Conservation (phyloP, 305 asterid species). For the Striga hermonthica region DNA sequence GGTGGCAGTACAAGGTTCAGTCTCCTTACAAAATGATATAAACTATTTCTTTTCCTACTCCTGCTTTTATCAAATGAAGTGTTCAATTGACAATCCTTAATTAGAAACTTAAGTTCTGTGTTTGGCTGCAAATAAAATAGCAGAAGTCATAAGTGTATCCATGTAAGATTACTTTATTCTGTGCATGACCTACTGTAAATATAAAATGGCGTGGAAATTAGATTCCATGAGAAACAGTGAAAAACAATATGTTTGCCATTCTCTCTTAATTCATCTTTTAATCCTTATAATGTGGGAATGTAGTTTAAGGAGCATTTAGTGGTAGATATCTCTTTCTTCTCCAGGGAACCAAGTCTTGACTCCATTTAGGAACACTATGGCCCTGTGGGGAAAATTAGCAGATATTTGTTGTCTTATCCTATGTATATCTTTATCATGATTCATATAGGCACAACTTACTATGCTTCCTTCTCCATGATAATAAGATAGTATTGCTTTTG, state of each 20-base stretch:
- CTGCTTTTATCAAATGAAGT: constrained; percentile 2
- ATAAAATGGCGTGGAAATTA: background rate
- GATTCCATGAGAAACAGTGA: background rate
- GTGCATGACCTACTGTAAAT: constrained; percentile 1
- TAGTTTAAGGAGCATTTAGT: constrained; percentile 12
- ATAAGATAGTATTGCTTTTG: background rate
- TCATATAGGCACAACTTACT: constrained; percentile 3
- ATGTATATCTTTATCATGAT: background rate
- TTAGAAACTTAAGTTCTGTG: constrained; percentile 9
- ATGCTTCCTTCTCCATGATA: background rate
- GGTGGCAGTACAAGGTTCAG: constrained; percentile 93
- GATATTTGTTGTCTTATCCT: background rate
- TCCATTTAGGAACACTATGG: background rate
- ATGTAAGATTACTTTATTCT: constrained; percentile 8
- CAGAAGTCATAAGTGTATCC: constrained; percentile 1
- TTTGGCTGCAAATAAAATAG: constrained; percentile 23
- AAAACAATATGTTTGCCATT: background rate
- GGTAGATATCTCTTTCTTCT: background rate
- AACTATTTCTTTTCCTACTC: constrained; percentile 7
- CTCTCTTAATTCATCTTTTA: constrained; percentile 4
- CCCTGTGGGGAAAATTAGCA: background rate
- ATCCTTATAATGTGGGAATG: constrained; percentile 16
- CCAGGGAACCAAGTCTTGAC: background rate
- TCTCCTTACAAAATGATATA: constrained; percentile 16
- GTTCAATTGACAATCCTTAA: constrained; percentile 7